Conservation (phyloP, 1,284 basidiomycete species). For the Ustilago bromivora region DNA sequence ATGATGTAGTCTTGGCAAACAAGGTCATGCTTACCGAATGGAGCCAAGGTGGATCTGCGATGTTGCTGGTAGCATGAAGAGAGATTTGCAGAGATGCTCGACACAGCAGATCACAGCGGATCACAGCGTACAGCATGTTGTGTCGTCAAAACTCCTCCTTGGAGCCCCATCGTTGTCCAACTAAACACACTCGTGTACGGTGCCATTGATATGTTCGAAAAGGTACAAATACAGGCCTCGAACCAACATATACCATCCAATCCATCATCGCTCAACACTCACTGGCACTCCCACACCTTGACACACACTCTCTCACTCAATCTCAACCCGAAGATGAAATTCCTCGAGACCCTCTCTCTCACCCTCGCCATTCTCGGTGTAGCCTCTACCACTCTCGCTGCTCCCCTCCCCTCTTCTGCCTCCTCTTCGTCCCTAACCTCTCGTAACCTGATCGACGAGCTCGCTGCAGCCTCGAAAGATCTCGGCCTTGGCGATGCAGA, state of each 20-base stretch:
- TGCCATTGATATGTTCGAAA: not conserved
- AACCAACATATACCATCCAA: not conserved
- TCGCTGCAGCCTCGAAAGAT: not conserved
- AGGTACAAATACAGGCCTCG: not conserved
- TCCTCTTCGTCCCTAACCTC: not conserved
- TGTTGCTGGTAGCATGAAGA: too few relatives aligned
- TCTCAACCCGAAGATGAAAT: conserved; percentile 13
- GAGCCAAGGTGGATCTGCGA: too few relatives aligned
- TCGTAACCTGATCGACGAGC: conserved; percentile 15
- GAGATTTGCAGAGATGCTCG: too few relatives aligned
- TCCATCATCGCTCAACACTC: not conserved
- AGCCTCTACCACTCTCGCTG: conserved; percentile 14
- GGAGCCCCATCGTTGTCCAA: too few relatives aligned
- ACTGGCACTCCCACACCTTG: not conserved
- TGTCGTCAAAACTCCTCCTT: too few relatives aligned
- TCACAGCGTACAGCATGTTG: too few relatives aligned
- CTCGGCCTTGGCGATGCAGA: not conserved
- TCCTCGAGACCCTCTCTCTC: conserved; percentile 7
- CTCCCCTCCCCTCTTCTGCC: conserved; percentile 10
- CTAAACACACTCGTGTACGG: not conserved
- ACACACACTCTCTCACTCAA: not conserved
- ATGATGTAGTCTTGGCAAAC: not conserved
- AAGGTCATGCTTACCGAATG: not conserved
- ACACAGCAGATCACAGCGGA: too few relatives aligned
- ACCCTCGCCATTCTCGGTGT: conserved; percentile 4